A percentile compares a stretch with the other conserved stretches of the same genome.
phyloP scores from a whole-genome alignment of 2,329 filamentous ascomycete genomes.

The Paracoccidioides lutzii region DNA sequence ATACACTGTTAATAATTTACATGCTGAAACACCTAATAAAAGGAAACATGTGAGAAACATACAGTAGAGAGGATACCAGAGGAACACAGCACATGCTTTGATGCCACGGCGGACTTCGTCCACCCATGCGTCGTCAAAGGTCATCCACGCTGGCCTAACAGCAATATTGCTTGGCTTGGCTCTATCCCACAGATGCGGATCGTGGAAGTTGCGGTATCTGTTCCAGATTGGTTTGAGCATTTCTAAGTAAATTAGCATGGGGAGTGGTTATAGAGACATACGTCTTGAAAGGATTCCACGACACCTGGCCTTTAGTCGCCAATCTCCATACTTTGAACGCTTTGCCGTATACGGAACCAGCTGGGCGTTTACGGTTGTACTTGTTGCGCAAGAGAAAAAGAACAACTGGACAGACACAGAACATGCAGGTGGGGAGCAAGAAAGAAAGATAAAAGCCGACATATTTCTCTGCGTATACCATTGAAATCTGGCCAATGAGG shows the following conservation, averaged over 20 bases:
- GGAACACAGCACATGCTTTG: constrained; percentile 56
- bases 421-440: constrained; percentile 53
- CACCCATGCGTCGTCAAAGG: constrained; percentile 71
- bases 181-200: constrained; percentile 50
- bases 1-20: constrained; percentile 7
- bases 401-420: constrained; percentile 49
- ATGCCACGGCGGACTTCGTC: constrained; percentile 62
- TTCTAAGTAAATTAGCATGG: not conserved
- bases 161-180: constrained; percentile 55
- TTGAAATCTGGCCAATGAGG: constrained; percentile 48
- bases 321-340: constrained; percentile 49
- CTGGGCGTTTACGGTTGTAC: constrained; percentile 53
- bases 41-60: constrained; percentile 6
- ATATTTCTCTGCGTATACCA: constrained; percentile 64
- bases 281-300: constrained; percentile 46
- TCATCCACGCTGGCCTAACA: constrained; percentile 59
- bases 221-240: not conserved
- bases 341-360: constrained; percentile 58
- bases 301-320: constrained; percentile 52
- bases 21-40: not conserved
- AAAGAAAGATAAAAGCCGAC: constrained; percentile 64
- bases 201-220: constrained; percentile 37
- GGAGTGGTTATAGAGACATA: constrained; percentile 22
- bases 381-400: constrained; percentile 47
- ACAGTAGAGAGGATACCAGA: constrained; percentile 42